Evolutionary conservation across 164 flowering plant species (phyloP).

Genomic region (Cinnamomum micranthum): DNA sequence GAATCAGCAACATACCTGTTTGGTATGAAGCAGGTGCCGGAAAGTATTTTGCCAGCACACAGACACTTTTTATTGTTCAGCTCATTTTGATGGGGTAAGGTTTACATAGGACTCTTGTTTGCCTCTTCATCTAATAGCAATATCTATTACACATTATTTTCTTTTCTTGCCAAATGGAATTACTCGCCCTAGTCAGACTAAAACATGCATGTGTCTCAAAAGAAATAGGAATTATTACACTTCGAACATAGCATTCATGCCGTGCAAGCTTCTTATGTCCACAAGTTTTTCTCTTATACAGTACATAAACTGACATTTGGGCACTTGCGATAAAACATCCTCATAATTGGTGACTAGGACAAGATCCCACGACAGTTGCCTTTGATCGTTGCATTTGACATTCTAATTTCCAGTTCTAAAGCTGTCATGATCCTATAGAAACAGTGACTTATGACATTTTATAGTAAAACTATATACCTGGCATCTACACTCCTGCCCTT

Average conservation of each 20-base stretch:
- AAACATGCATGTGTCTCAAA: not conserved
- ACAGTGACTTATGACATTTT: too few species aligned
- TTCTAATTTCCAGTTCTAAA: too few species aligned
- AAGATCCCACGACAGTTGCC: not conserved
- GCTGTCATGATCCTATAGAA: too few species aligned
- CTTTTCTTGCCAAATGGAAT: not conserved
- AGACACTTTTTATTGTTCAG: constrained; percentile 67
- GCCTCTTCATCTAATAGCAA: not conserved
- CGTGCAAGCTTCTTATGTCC: not conserved
- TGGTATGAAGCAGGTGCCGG: constrained; percentile 95
- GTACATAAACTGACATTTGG: too few species aligned
- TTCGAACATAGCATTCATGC: not conserved
- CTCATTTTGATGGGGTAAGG: constrained; percentile 79
- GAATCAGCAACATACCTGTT: constrained; percentile 60
- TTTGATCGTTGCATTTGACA: not conserved
- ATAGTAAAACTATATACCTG: too few species aligned
- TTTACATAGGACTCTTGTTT: not conserved
- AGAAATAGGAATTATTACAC: not conserved
- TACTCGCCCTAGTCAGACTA: too few species aligned
- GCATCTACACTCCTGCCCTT: too few species aligned
- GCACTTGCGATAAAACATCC: not conserved
- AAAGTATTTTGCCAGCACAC: constrained; percentile 75
- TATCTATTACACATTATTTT: not conserved
- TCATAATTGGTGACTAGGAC: not conserved
- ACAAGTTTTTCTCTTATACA: too few species aligned